A percentile compares a stretch with the other conserved stretches of the same genome.
Evolutionary conservation across 2,329 filamentous ascomycete species (phyloP).

Genomic region (Fusarium euwallaceae): DNA sequence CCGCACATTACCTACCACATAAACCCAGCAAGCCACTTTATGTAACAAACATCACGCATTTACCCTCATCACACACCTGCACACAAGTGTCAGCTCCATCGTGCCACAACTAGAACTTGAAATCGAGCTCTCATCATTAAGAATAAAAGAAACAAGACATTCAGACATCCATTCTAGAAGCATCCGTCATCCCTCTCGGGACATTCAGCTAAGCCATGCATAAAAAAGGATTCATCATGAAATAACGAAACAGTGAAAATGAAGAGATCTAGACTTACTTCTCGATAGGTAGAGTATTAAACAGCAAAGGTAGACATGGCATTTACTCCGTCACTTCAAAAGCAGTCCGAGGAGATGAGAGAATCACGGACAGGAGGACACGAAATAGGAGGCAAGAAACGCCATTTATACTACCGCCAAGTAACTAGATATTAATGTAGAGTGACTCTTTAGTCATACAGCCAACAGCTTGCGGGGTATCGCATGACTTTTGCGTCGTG

Average conservation of each 20-base stretch:
- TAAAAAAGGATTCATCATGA: constrained; percentile 49
- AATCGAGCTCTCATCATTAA: neutral
- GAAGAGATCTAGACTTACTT: constrained; percentile 24
- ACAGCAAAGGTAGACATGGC: neutral
- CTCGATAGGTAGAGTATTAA: neutral
- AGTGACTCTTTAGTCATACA: constrained; percentile 20
- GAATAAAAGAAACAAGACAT: neutral
- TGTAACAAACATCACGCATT: neutral
- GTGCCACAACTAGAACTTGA: neutral
- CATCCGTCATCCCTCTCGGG: constrained; percentile 42
- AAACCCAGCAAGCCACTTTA: neutral
- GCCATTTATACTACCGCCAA: constrained; percentile 33
- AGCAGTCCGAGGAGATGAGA: neutral
- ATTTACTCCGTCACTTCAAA: neutral
- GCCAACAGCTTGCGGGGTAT: constrained; percentile 40
- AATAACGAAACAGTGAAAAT: neutral
- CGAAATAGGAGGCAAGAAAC: neutral
- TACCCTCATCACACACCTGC: constrained; percentile 1
- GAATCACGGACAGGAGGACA: neutral
- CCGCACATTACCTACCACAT: neutral
- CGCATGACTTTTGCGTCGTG: constrained; percentile 36
- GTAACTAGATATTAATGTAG: constrained; percentile 15
- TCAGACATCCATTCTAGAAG: constrained; percentile 51
- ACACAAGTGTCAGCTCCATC: constrained; percentile 12
- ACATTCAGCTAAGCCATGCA: constrained; percentile 54